phyloP scores from a whole-genome alignment of 805 yeast genomes.

The Cyberlindnera saturnus region DNA sequence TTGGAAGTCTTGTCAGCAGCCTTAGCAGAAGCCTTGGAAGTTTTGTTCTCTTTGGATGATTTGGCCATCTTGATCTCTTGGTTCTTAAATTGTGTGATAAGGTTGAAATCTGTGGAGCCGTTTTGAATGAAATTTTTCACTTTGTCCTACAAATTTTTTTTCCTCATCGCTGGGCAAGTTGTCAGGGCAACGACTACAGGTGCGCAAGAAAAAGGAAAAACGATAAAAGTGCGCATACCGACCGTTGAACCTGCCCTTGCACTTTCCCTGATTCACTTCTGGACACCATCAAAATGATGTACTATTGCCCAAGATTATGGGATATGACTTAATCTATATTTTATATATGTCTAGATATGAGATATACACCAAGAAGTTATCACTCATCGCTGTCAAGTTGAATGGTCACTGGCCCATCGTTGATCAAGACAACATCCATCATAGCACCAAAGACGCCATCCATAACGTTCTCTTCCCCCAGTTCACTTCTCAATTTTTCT shows the following conservation, averaged over 20 bases:
- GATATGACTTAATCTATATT: no score
- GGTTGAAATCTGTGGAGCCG: no score
- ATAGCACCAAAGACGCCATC: conserved; percentile 95
- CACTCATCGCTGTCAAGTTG: conserved; percentile 56
- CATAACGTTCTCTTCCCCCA: conserved; percentile 61
- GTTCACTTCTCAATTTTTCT: conserved; percentile 35
- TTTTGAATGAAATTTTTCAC: neutral
- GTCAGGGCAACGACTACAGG: neutral
- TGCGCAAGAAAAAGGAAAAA: neutral
- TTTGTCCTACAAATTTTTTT: neutral
- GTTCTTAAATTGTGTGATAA: neutral
- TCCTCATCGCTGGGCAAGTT: conserved; percentile 1
- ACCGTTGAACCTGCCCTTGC: no score
- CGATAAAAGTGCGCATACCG: neutral
- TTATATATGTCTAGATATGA: no score
- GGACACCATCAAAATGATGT: no score
- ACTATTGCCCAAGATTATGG: no score
- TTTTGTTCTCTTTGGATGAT: conserved; percentile 9
- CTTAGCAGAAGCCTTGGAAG: conserved; percentile 12
- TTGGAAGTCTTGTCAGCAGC: conserved; percentile 18
- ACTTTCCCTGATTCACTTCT: no score
- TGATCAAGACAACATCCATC: conserved; percentile 88
- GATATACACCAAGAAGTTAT: neutral
- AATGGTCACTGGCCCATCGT: conserved; percentile 93
- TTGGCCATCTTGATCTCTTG: conserved; percentile 1